Conservation (phyloP, 129 eudicot species). For the Gnaphalium uliginosum region DNA sequence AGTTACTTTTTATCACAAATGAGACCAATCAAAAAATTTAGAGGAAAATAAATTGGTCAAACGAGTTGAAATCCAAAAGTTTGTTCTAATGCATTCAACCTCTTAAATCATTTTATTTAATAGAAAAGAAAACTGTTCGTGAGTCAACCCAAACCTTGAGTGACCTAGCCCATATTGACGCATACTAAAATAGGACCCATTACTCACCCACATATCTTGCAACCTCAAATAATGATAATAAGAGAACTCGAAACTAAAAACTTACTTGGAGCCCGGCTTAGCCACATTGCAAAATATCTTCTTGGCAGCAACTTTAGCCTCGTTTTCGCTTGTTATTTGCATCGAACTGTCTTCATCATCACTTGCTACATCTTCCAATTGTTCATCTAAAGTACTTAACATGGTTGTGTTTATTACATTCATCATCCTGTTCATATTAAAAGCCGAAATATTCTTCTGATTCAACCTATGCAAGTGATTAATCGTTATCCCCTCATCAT, state of each 20-base stretch:
- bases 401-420: conserved; percentile 50
- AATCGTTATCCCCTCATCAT: conserved; percentile 48
- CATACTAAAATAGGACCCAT: neutral
- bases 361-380: conserved; percentile 39
- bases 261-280: conserved; percentile 73
- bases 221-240: neutral
- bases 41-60: neutral
- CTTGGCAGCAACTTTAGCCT: conserved; percentile 80
- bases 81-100: neutral
- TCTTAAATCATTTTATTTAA: neutral
- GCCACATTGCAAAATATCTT: conserved; percentile 75
- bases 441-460: conserved; percentile 69
- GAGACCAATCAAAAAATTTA: neutral
- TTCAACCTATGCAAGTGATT: conserved; percentile 63
- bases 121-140: neutral
- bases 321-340: conserved; percentile 61
- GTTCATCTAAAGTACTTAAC: conserved; percentile 59
- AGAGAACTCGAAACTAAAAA: neutral
- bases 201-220: neutral
- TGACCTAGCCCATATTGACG: neutral
- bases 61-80: neutral
- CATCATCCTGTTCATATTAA: conserved; percentile 74
- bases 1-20: neutral
- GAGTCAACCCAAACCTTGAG: neutral
- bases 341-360: conserved; percentile 47